Evolutionary conservation across 257 asterid species (phyloP).

Genomic region (Nicotiana attenuata): DNA sequence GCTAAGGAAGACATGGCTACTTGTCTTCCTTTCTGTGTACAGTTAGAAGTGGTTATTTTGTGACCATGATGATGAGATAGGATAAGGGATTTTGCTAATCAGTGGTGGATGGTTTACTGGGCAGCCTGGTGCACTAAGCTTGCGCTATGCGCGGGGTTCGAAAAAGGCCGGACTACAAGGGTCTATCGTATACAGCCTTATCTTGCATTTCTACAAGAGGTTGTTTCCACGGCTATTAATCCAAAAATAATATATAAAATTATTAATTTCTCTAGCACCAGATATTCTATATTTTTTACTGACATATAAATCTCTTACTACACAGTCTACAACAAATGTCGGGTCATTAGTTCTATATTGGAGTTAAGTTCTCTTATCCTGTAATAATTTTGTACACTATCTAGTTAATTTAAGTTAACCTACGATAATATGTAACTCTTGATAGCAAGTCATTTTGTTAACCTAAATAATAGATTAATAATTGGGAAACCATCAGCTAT

Average conservation of each 20-base stretch:
- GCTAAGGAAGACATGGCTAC: slow-evolving; percentile 44
- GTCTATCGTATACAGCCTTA: no score
- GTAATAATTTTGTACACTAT: no score
- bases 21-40: background rate
- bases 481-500: no score
- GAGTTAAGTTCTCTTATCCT: no score
- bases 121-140: no score
- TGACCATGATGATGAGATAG: slow-evolving; percentile 9
- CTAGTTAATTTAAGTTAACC: no score
- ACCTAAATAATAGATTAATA: no score
- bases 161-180: no score
- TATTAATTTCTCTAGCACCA: background rate
- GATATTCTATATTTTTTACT: background rate
- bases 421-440: no score
- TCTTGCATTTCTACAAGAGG: no score
- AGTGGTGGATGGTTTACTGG: background rate
- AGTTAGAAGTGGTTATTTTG: slow-evolving; percentile 17
- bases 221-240: background rate
- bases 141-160: no score
- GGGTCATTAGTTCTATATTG: background rate
- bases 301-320: background rate
- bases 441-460: no score
- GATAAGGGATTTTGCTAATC: slow-evolving; percentile 2
- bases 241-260: background rate
- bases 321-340: background rate